These are phyloP conservation scores for Fusarium kyushuense DNA, from an alignment of 2,329 filamentous ascomycete genomes.

Conservation along the genomic window DNA sequence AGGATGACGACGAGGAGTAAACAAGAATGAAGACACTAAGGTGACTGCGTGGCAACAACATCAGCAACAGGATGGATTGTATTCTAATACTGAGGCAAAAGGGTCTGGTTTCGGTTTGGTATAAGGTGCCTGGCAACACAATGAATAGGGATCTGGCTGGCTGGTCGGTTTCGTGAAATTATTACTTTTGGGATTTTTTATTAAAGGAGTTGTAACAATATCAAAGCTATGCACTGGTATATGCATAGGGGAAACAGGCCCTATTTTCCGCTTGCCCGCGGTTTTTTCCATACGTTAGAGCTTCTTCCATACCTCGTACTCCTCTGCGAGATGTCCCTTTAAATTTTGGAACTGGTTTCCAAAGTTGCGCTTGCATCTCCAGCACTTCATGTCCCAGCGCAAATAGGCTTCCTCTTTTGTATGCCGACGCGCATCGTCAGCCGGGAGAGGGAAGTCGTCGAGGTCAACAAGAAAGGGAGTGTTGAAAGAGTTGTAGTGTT, in stretches of 20 bases:
- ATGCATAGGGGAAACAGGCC: constrained; percentile 33
- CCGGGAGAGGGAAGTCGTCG: constrained; percentile 80
- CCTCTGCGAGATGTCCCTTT: constrained; percentile 79
- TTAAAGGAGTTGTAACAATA: constrained; percentile 34
- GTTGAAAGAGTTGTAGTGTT: constrained; percentile 93
- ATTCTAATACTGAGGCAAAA: constrained; percentile 9
- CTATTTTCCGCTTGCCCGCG: constrained; percentile 17
- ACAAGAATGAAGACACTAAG: constrained; percentile 2
- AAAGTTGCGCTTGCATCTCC: constrained; percentile 84
- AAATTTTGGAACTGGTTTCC: constrained; percentile 78
- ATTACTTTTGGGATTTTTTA: constrained; percentile 10
- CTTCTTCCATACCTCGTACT: constrained; percentile 81
- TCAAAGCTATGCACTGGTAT: constrained; percentile 18
- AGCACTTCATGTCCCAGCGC: constrained; percentile 77
- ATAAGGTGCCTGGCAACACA: constrained; percentile 6
- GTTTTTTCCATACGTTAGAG: constrained; percentile 58
- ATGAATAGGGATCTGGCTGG: constrained; percentile 6
- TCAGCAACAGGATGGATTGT: not conserved
- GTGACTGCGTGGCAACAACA: not conserved
- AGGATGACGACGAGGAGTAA: constrained; percentile 40
- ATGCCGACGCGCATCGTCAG: constrained; percentile 72
- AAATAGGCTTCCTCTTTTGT: constrained; percentile 70
- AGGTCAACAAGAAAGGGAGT: constrained; percentile 86
- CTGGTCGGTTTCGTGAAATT: constrained; percentile 14
- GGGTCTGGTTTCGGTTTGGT: constrained; percentile 11